These are phyloP conservation scores for Lolium rigidum DNA, from an alignment of 176 grass and related monocot species.

Conservation along the genomic window DNA sequence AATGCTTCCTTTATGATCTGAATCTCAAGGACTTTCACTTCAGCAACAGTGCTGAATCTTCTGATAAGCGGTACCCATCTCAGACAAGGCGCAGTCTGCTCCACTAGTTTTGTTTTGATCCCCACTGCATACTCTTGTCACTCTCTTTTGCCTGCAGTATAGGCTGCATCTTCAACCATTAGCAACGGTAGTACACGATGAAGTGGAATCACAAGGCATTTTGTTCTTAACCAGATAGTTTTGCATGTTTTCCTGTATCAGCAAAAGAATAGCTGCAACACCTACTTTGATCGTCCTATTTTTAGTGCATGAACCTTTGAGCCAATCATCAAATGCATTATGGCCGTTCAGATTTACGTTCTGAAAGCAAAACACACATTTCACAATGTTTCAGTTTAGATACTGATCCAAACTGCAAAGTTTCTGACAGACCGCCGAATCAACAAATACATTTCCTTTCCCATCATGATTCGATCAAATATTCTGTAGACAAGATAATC, in stretches of 20 bases:
- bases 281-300: background rate
- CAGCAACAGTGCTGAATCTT: slow-evolving; percentile 1
- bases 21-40: background rate
- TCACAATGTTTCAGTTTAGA: background rate
- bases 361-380: background rate
- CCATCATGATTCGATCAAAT: background rate
- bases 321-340: background rate
- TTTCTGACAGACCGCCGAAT: background rate
- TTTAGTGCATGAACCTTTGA: background rate
- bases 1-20: background rate
- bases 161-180: background rate
- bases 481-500: background rate
- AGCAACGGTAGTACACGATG: background rate
- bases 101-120: background rate
- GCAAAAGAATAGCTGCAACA: background rate
- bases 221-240: background rate
- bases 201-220: background rate
- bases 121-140: background rate
- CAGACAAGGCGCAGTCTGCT: background rate
- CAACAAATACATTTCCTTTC: background rate
- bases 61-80: background rate
- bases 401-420: background rate
- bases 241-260: background rate
- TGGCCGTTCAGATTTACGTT: background rate
- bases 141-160: background rate